phyloP scores from a whole-genome alignment of 148 eudicot species.

The Chenopodium suecicum region DNA sequence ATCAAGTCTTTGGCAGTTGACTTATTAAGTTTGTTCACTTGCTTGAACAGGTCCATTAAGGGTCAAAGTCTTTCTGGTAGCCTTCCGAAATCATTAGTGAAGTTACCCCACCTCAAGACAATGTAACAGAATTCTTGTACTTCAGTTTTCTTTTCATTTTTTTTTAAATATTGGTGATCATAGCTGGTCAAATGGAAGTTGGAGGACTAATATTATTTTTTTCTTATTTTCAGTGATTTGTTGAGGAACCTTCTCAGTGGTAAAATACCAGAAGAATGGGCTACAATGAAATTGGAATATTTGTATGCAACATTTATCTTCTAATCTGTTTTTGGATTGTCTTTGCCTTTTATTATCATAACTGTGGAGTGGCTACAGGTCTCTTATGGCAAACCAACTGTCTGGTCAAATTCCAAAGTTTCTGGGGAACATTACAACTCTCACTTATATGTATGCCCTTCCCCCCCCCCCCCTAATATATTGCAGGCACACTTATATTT shows the following conservation, averaged over 20 bases:
- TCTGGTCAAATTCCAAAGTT: conserved; percentile 36
- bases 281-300: conserved; percentile 30
- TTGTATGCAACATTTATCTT: conserved; percentile 25
- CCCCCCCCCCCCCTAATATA: not conserved
- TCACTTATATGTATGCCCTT: conserved; percentile 28
- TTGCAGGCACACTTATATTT: not conserved
- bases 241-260: conserved; percentile 42
- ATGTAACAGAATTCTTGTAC: conserved; percentile 25
- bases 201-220: conserved; percentile 14
- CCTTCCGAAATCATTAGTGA: conserved; percentile 38
- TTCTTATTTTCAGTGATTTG: conserved; percentile 28
- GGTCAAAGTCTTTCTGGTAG: conserved; percentile 44
- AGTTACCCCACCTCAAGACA: conserved; percentile 28
- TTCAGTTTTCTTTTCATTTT: not conserved
- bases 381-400: conserved; percentile 30
- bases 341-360: not conserved
- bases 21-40: not conserved
- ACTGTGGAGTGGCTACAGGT: conserved; percentile 21
- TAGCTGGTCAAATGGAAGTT: not conserved
- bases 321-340: not conserved
- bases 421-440: conserved; percentile 34
- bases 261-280: conserved; percentile 43
- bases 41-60: conserved; percentile 32
- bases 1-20: not conserved
- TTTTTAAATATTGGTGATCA: too few species aligned